Base-by-base conservation (phyloP, 1,284 basidiomycete species). In the Boletus smithii region DNA sequence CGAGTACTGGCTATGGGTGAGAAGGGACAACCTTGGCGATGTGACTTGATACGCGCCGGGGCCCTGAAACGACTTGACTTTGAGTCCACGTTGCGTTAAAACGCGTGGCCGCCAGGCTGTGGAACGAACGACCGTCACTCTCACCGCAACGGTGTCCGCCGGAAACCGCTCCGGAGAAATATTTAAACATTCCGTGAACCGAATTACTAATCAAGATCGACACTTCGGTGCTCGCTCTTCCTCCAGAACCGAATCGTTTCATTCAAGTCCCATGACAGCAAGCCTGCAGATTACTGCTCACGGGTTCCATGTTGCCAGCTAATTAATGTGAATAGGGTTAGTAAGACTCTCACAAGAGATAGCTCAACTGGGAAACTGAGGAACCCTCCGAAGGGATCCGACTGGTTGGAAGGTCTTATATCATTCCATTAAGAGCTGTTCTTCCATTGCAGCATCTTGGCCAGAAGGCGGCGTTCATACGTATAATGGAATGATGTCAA, bases 31-130 rank as follows among this genome's bases (percentile, higher is more conserved):
- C 49, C 32, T 58, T 49, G 45, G 59, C 53, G 52, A 53, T 60
- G 61, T 56, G 54, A 63, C 45, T 51, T 56, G 59, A 50, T 66
- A 65, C 49, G 50, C 62, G 60, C 55, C 58, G 29, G 40, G 36
- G 57, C 30, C 57, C 63, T 60, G 50, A 53, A 50, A 44, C 38
- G 44, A 51, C 31, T 32, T 44, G 24, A 57, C 41, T 55, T 48
- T 48, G 37, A 30, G 36, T 17, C 55, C 63, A 62, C 61, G 59
- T 60, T 60, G 62, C 23, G 14, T 39, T 31, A 11, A 23, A 31
- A 36, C 58, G 60, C 49, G 61, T 66, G 57, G 57, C 45, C 13
- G 39, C 44, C 54, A 48, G 41, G 46, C 44, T 23, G 55, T 29
- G 9, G 38, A 37, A 41, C 22, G 22, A 34, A 32, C 31, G 16